Conservation (phyloP, 192 early-diverging fungal genomes). For the Lobulomyces angularis region DNA sequence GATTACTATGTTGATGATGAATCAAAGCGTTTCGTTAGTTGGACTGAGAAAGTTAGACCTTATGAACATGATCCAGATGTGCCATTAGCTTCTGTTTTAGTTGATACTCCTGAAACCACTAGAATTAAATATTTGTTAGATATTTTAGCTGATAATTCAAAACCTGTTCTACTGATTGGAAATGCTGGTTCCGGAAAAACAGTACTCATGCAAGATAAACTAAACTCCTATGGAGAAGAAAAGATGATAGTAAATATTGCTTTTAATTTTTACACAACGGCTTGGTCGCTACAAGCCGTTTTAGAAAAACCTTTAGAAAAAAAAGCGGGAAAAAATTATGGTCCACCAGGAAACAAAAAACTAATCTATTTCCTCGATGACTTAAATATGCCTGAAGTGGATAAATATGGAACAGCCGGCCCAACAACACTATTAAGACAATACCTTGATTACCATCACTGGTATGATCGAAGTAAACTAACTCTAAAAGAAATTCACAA, state of each 20-base stretch:
- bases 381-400: conserved; percentile 58
- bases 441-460: conserved; percentile 48
- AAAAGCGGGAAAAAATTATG: conserved; percentile 54
- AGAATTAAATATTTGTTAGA: conserved; percentile 44
- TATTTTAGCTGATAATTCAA: conserved; percentile 46
- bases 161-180: conserved; percentile 45
- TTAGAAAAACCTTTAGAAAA: conserved; percentile 55
- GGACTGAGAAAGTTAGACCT: conserved; percentile 44
- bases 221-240: conserved; percentile 47
- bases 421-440: conserved; percentile 50
- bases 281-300: conserved; percentile 42
- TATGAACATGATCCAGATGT: conserved; percentile 45
- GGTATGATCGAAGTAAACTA: conserved; percentile 52
- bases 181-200: conserved; percentile 58
- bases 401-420: conserved; percentile 53
- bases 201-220: conserved; percentile 51
- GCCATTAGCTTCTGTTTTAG: conserved; percentile 40
- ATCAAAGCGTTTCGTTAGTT: conserved; percentile 44
- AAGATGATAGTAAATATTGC: conserved; percentile 49
- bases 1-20: conserved; percentile 50
- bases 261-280: conserved; percentile 57
- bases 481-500: conserved; percentile 58
- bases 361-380: conserved; percentile 57
- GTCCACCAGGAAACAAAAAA: conserved; percentile 49
- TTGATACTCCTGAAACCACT: conserved; percentile 51